Evolutionary conservation across 805 yeast species (phyloP).

Genomic region (Saccharomycopsis sp.): DNA sequence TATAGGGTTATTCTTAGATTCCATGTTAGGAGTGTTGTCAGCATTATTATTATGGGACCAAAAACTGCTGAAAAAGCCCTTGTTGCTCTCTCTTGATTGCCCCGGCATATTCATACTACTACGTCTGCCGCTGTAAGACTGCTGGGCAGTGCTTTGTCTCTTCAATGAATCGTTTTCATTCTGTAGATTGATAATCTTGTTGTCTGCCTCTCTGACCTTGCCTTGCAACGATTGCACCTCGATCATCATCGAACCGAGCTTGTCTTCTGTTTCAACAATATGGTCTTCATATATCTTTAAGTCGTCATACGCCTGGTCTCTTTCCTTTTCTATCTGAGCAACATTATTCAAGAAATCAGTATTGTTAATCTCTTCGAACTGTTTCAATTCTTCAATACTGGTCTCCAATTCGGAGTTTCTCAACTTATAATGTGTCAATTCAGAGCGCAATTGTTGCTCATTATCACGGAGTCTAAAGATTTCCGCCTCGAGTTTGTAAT

Average conservation of each 20-base stretch:
- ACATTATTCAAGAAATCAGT: conserved; percentile 27
- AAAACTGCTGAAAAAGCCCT: conserved; percentile 17
- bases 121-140: conserved; percentile 1
- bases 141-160: conserved; percentile 11
- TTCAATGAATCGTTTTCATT: conserved; percentile 29
- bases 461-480: conserved; percentile 9
- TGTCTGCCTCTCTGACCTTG: conserved; percentile 23
- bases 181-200: conserved; percentile 24
- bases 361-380: conserved; percentile 20
- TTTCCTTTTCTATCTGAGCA: conserved; percentile 27
- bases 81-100: not conserved
- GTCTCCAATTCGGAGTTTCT: conserved; percentile 9
- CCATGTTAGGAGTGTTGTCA: not conserved
- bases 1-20: conserved; percentile 24
- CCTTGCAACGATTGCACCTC: conserved; percentile 26
- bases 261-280: conserved; percentile 28
- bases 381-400: conserved; percentile 15
- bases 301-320: conserved; percentile 18
- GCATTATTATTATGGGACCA: conserved; percentile 4
- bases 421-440: conserved; percentile 11
- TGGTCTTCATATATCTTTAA: conserved; percentile 24
- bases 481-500: conserved; percentile 18
- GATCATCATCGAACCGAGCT: conserved; percentile 22
- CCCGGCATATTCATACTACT: conserved; percentile 10
- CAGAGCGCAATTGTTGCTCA: conserved; percentile 11